phyloP scores from a whole-genome alignment of 2,329 filamentous ascomycete genomes.

The Chlorencoelia australis region DNA sequence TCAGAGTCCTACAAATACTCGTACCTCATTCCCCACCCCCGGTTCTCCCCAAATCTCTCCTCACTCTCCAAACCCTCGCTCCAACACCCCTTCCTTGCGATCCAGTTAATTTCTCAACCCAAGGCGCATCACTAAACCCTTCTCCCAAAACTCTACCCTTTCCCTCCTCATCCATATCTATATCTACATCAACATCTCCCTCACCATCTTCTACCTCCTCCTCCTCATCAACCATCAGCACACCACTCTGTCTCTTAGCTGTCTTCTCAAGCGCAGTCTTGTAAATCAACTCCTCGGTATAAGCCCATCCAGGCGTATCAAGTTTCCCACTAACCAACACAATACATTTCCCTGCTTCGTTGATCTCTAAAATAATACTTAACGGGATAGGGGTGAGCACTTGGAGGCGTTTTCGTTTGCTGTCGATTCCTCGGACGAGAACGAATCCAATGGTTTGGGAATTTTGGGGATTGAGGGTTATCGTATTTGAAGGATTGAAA shows the following conservation, averaged over 20 bases:
- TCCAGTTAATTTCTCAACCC: conserved; percentile 48
- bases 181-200: conserved; percentile 2
- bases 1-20: too few species aligned
- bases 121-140: conserved; percentile 36
- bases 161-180: conserved; percentile 5
- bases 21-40: conserved; percentile 13
- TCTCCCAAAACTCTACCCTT: background rate
- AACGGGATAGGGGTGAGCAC: conserved; percentile 50
- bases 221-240: background rate
- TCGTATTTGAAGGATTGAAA: conserved; percentile 43
- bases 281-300: conserved; percentile 50
- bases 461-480: conserved; percentile 47
- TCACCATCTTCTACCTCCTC: conserved; percentile 2
- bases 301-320: conserved; percentile 60
- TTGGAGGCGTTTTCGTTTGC: conserved; percentile 42
- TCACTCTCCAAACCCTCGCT: conserved; percentile 52
- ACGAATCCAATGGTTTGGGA: conserved; percentile 54
- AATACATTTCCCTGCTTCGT: conserved; percentile 36
- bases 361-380: conserved; percentile 32
- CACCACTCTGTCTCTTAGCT: conserved; percentile 20
- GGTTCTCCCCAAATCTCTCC: conserved; percentile 46
- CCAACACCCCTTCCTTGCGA: conserved; percentile 47
- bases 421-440: conserved; percentile 61
- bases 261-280: conserved; percentile 11
- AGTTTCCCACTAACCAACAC: conserved; percentile 60